Percentiles rank a stretch among this genome's conserved stretches.
These are phyloP conservation scores for Hirsutella minnesotensis DNA, from an alignment of 2,329 filamentous ascomycete species.

Conservation along the genomic window DNA sequence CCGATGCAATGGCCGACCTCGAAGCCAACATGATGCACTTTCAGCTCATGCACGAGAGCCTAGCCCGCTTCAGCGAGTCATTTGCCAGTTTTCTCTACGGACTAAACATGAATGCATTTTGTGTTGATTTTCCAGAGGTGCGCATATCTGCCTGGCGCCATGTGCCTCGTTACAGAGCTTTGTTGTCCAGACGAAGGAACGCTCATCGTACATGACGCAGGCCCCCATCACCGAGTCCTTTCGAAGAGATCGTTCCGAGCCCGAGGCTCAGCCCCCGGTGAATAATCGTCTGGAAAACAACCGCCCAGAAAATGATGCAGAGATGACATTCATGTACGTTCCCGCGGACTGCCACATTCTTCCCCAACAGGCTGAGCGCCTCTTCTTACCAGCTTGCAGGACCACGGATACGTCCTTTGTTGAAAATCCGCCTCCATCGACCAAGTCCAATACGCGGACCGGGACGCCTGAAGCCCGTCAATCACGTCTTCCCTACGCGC, in stretches of 20 bases:
- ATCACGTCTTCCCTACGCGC: conserved; percentile 35
- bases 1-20: conserved; percentile 87
- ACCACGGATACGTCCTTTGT: conserved; percentile 88
- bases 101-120: conserved; percentile 98
- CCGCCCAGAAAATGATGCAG: conserved; percentile 35
- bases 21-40: conserved; percentile 97
- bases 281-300: conserved; percentile 19
- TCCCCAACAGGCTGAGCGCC: too few species aligned
- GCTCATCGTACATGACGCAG: conserved; percentile 28
- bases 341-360: too few species aligned
- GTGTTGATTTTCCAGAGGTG: conserved; percentile 93
- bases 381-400: conserved; percentile 28
- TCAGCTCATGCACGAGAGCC: conserved; percentile 90
- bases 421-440: conserved; percentile 60
- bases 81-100: conserved; percentile 94
- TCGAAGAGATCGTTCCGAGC: conserved; percentile 47
- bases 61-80: conserved; percentile 87
- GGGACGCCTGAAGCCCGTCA: conserved; percentile 28
- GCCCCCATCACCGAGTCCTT: conserved; percentile 80
- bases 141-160: too few species aligned
- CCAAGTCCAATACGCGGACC: conserved; percentile 35
- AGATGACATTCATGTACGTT: conserved; percentile 74
- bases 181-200: too few species aligned
- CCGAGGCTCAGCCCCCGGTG: conserved; percentile 31
- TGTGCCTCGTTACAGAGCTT: too few species aligned